Conservation (phyloP, 345 rosid species). For the Excoecaria cochinchinensis region DNA sequence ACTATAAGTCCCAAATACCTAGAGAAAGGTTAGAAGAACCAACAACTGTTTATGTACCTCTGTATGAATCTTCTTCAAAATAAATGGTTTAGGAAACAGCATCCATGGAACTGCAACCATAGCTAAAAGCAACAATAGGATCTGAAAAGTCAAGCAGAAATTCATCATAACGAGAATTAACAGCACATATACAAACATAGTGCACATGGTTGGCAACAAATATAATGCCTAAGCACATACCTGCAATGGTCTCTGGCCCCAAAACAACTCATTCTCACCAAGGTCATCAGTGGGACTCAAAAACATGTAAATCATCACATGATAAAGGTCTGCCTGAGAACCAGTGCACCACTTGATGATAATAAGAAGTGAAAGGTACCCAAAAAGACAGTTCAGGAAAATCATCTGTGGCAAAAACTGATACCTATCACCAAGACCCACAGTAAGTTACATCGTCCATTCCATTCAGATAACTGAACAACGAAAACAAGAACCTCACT, state of each 20-base stretch:
- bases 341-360: conserved; percentile 97
- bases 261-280: conserved; percentile 83
- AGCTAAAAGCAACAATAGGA: conserved; percentile 72
- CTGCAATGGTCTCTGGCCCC: conserved; percentile 97
- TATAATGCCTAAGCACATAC: conserved; percentile 32
- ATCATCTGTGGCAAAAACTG: conserved; percentile 97
- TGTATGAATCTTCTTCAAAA: conserved; percentile 71
- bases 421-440: conserved; percentile 55
- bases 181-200: neutral
- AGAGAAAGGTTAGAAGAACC: neutral
- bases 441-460: conserved; percentile 21
- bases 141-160: conserved; percentile 51
- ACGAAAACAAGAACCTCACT: neutral
- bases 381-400: conserved; percentile 90
- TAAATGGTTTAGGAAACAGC: conserved; percentile 96
- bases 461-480: neutral
- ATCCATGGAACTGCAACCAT: conserved; percentile 92
- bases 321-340: conserved; percentile 96
- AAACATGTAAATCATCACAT: conserved; percentile 99
- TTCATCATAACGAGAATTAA: conserved; percentile 13
- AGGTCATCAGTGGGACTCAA: conserved; percentile 90
- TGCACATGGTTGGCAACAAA: neutral
- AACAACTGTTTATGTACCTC: conserved; percentile 51
- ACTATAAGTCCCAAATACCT: neutral
- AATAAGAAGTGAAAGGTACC: conserved; percentile 90